These are phyloP conservation scores for Russula dissimulans DNA, from an alignment of 768 basidiomycete genomes.

Conservation along the genomic window DNA sequence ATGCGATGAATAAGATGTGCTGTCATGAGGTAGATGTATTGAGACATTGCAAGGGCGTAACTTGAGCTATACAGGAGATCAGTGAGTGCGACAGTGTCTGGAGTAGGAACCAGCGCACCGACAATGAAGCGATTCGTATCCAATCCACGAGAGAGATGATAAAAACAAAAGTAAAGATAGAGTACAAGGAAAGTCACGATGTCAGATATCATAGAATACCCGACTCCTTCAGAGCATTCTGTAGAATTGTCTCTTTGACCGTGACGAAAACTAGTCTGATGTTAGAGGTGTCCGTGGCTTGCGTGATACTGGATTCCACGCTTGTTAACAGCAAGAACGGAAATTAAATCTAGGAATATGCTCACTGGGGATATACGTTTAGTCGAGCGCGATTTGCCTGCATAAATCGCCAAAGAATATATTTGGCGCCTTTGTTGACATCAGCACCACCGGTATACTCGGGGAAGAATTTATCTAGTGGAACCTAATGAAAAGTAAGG, in stretches of 20 bases:
- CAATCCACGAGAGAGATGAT: conserved; percentile 9
- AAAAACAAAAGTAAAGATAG: conserved; percentile 8
- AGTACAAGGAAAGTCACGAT: conserved; percentile 7
- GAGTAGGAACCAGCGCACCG: not conserved
- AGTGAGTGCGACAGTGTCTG: not conserved
- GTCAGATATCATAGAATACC: conserved; percentile 53
- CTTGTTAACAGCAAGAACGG: not conserved
- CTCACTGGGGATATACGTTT: conserved; percentile 87
- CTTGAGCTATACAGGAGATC: conserved; percentile 2
- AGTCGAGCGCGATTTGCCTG: conserved; percentile 78
- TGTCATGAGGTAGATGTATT: conserved; percentile 13
- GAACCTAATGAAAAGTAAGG: conserved; percentile 36
- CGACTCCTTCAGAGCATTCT: conserved; percentile 78
- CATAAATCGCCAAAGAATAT: conserved; percentile 92
- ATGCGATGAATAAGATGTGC: conserved; percentile 16
- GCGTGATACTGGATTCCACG: conserved; percentile 50
- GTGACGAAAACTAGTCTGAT: conserved; percentile 77
- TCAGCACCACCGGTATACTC: conserved; percentile 85
- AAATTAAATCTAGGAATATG: not conserved
- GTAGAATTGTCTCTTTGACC: conserved; percentile 88
- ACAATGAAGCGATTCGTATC: conserved; percentile 14
- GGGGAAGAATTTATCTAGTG: conserved; percentile 71
- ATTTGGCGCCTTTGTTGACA: conserved; percentile 91
- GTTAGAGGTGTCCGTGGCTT: conserved; percentile 84
- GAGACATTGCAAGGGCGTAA: conserved; percentile 16